Evolutionary conservation across 176 grass and related monocot species (phyloP), one percentile per base, ranked within the genome.

Genomic region (Avena eriantha): DNA sequence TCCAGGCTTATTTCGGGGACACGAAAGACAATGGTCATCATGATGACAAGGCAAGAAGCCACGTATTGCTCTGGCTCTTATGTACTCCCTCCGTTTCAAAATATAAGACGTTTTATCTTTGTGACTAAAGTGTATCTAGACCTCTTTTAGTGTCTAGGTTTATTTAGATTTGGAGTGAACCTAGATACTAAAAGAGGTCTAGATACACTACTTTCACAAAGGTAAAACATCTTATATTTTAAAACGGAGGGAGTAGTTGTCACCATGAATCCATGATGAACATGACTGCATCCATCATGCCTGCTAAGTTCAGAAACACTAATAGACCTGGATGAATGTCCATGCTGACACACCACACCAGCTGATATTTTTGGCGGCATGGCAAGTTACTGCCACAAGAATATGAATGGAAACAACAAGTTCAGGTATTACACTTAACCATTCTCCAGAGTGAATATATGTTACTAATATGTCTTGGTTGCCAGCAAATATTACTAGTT

Each of bases 261-360:
- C 41, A 48, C 12, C 43, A 74, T 67, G 14, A 67, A 67, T 66
- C 29, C 29, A 67, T 74, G 69, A 72, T 46, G 39, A 72, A 72
- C 19, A 46, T 45, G 71, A 73, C 8, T 41, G 34, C 35, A 70
- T 70, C 35, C 34, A 43, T 26, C 71, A 49, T 75, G 72, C 3
- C 72, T 75, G 45, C 7, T 51, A 75, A 67, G 7, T 18, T 75
- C 72, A 50, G 72, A 75, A 17, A 50, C 45, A 75, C 46, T 75
- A 26, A 75, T 75, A 75, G 13, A 75, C 23, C 22, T 29, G 23
- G 23, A 50, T 31, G 22, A 31, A 31, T 8, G 15, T 75, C 72
- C 72, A 75, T 51, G n/a, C 16, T 75, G 45, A 75, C 10, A 50
- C 46, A 51, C 46, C 10, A 50, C 46, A 51, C 46, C 7, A 51